Conservation (phyloP, 139 green algal genomes). For the Chlorella ohadii region DNA sequence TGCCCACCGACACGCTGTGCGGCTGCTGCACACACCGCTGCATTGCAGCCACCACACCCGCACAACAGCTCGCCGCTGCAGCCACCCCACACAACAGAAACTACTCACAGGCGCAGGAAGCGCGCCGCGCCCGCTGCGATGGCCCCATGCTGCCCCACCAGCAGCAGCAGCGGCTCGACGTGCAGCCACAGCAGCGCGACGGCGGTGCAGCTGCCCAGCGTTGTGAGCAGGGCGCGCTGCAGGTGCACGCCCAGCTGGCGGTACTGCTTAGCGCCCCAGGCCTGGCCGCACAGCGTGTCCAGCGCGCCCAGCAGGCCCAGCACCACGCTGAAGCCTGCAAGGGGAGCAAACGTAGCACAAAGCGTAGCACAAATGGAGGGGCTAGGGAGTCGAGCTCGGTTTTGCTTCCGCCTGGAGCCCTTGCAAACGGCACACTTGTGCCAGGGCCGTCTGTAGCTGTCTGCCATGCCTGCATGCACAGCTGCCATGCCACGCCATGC, state of each 20-base stretch:
- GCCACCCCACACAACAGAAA: too few species aligned
- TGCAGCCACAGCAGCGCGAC: slow-evolving; percentile 66
- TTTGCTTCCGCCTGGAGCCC: too few species aligned
- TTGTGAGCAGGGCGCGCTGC: slow-evolving; percentile 68
- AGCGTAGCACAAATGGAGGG: too few species aligned
- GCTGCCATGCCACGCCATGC: too few species aligned
- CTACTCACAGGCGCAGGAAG: slow-evolving; percentile 46
- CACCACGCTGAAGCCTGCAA: slow-evolving; percentile 11
- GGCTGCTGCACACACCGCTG: too few species aligned
- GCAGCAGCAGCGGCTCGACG: slow-evolving; percentile 51
- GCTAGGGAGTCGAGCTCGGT: too few species aligned
- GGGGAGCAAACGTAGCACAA: not conserved
- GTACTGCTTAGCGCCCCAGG: slow-evolving; percentile 76
- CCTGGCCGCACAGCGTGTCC: slow-evolving; percentile 82
- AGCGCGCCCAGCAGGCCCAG: slow-evolving; percentile 55
- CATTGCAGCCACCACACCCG: too few species aligned
- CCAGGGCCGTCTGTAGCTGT: too few species aligned
- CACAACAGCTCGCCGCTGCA: too few species aligned
- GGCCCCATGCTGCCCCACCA: slow-evolving; percentile 56
- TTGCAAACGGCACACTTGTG: too few species aligned
- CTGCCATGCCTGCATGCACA: too few species aligned
- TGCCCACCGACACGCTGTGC: too few species aligned
- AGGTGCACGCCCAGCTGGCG: slow-evolving; percentile 65
- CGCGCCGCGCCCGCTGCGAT: slow-evolving; percentile 51
- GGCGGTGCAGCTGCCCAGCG: slow-evolving; percentile 43